These are phyloP conservation scores for Eucalyptus curtisii DNA, from an alignment of 345 rosid genomes.

Conservation along the genomic window DNA sequence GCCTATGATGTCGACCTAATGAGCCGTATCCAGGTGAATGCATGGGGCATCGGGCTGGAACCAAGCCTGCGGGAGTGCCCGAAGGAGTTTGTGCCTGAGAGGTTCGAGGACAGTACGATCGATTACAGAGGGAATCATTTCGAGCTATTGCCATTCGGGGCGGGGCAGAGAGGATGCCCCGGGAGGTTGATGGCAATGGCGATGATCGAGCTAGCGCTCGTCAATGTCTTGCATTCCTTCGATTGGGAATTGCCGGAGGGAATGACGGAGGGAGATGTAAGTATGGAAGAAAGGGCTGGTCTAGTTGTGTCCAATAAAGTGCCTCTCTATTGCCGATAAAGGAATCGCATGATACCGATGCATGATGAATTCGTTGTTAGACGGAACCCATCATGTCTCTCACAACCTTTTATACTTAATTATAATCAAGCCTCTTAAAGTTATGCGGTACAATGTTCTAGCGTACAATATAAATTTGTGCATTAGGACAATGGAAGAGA, in stretches of 20 bases:
- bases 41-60: too few relatives aligned
- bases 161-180: too few relatives aligned
- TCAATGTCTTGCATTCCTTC: neutral
- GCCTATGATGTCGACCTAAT: too few relatives aligned
- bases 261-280: conserved; percentile 6
- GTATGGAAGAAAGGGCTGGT: conserved; percentile 25
- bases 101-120: too few relatives aligned
- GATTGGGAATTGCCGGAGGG: conserved; percentile 25
- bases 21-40: too few relatives aligned
- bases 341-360: neutral
- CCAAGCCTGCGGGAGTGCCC: too few relatives aligned
- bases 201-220: neutral
- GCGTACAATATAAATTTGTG: too few relatives aligned
- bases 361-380: neutral
- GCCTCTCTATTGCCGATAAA: conserved; percentile 7
- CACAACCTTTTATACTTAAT: neutral
- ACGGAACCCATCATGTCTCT: neutral
- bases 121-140: too few relatives aligned
- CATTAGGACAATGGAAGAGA: too few relatives aligned
- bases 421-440: neutral
- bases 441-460: neutral
- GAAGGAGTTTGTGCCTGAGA: too few relatives aligned
- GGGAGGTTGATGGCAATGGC: neutral
- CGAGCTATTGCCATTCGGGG: too few relatives aligned
- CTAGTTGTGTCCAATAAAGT: conserved; percentile 7